Percentiles rank a stretch among this genome's conserved stretches.
These are phyloP conservation scores for Elsinoe batatas DNA, from an alignment of 2,329 filamentous ascomycete genomes.

Conservation along the genomic window DNA sequence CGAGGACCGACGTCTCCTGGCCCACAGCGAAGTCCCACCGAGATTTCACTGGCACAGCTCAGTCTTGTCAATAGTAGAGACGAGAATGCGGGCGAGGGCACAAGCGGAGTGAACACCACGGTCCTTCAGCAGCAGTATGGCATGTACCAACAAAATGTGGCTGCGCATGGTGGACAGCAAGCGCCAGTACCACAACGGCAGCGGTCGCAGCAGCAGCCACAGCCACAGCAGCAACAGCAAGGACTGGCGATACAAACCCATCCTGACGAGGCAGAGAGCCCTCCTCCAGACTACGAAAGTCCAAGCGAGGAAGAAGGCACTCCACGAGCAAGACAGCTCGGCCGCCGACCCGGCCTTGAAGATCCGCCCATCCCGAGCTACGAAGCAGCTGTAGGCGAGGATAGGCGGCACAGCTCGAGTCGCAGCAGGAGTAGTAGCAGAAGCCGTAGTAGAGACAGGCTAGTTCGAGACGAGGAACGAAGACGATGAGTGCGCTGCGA, in stretches of 20 bases:
- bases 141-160: conserved; percentile 19
- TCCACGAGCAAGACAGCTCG: conserved; percentile 20
- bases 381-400: conserved; percentile 54
- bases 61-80: conserved; percentile 53
- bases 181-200: not conserved
- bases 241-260: conserved; percentile 11
- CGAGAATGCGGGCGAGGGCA: conserved; percentile 61
- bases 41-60: conserved; percentile 86
- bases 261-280: conserved; percentile 19
- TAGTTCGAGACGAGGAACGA: not conserved
- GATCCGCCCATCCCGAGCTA: conserved; percentile 72
- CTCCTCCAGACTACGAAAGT: conserved; percentile 41
- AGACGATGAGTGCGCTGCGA: not conserved
- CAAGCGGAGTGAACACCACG: conserved; percentile 37
- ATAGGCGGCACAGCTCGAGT: not conserved
- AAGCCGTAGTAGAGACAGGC: conserved; percentile 1
- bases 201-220: not conserved
- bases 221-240: not conserved
- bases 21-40: conserved; percentile 80
- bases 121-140: conserved; percentile 10
- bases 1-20: conserved; percentile 68
- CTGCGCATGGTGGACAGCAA: conserved; percentile 17
- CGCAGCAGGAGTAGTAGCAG: conserved; percentile 6
- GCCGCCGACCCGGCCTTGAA: conserved; percentile 14
- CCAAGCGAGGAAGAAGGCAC: conserved; percentile 26